Evolutionary conservation across 2,329 filamentous ascomycete species (phyloP).

Genomic region (Sporothrix globosa): DNA sequence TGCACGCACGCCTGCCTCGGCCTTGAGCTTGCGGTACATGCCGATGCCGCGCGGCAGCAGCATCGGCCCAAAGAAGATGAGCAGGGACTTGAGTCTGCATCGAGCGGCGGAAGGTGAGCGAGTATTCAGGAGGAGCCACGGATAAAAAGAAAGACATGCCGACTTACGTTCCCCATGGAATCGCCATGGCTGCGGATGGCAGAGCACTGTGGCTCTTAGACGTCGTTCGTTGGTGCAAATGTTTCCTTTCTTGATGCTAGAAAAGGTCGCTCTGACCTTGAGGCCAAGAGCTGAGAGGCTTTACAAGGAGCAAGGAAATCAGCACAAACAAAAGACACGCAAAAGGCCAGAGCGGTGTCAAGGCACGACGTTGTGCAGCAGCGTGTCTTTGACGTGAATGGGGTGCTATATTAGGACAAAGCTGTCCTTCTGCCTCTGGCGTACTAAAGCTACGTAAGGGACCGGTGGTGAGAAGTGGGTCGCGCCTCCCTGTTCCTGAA

Average conservation of each 20-base stretch:
- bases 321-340: not conserved
- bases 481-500: slow-evolving; percentile 21
- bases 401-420: slow-evolving; percentile 13
- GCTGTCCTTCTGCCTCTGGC: slow-evolving; percentile 16
- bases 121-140: not conserved
- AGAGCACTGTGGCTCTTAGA: not conserved
- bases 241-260: not conserved
- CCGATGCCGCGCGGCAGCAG: slow-evolving; percentile 67
- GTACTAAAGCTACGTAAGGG: slow-evolving; percentile 1
- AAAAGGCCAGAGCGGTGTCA: not conserved
- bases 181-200: slow-evolving; percentile 39
- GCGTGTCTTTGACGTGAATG: slow-evolving; percentile 11
- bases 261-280: too few relatives aligned
- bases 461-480: not conserved
- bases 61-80: slow-evolving; percentile 70
- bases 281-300: too few relatives aligned
- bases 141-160: not conserved
- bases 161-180: slow-evolving; percentile 56
- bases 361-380: not conserved
- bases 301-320: not conserved
- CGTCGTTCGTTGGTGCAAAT: not conserved
- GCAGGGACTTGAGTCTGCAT: slow-evolving; percentile 57
- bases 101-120: slow-evolving; percentile 15
- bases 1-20: slow-evolving; percentile 48
- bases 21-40: slow-evolving; percentile 63